phyloP scores from a whole-genome alignment of 176 grass and related monocot species.

The Chloris gayana region DNA sequence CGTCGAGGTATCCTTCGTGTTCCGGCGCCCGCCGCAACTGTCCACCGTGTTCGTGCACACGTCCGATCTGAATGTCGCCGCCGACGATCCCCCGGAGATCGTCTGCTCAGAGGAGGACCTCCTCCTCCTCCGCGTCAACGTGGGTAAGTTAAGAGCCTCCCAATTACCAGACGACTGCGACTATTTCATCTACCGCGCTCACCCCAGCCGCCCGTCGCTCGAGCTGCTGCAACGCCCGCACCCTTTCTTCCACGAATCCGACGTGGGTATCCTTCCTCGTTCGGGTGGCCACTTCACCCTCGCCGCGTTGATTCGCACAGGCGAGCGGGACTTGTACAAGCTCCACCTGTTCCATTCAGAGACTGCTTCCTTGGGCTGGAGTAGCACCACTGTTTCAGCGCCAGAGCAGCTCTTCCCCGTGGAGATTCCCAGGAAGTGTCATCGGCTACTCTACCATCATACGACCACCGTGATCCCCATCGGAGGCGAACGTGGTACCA shows the following conservation, averaged over 20 bases:
- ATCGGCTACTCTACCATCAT: neutral
- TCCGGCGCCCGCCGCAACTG: neutral
- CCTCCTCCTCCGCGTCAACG: constrained; percentile 5
- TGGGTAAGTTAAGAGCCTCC: neutral
- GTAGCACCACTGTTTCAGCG: neutral
- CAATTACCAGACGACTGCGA: neutral
- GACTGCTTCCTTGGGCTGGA: neutral
- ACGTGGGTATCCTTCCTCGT: neutral
- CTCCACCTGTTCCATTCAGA: neutral
- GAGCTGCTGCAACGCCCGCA: neutral
- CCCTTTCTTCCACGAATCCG: neutral
- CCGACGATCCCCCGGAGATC: neutral
- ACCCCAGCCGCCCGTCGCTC: neutral
- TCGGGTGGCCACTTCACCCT: neutral
- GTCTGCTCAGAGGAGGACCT: neutral
- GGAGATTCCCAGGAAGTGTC: neutral
- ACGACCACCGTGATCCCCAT: neutral
- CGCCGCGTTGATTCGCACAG: neutral
- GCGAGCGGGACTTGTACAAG: neutral
- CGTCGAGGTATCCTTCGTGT: neutral
- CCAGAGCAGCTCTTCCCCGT: neutral
- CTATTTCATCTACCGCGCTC: constrained; percentile 23
- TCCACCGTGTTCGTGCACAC: neutral
- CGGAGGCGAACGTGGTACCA: neutral
- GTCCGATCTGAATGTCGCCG: neutral